These are phyloP conservation scores for Teunomyces cretensis DNA, from an alignment of 805 yeast species.

Conservation along the genomic window DNA sequence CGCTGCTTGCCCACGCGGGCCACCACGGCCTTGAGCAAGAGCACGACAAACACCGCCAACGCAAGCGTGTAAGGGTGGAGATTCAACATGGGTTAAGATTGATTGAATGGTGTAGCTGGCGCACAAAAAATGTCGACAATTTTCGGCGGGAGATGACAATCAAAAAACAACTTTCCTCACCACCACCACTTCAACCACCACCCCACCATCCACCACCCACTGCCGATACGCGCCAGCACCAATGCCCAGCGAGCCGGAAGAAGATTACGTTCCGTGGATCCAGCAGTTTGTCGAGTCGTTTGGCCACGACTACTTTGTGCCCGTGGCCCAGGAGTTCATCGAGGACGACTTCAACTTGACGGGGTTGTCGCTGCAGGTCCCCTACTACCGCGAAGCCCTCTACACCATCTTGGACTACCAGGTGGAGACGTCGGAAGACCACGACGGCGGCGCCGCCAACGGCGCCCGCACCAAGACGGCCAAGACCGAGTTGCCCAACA, in stretches of 20 bases:
- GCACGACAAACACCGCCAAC: constrained; percentile 31
- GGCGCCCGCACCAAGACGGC: constrained; percentile 25
- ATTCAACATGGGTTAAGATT: constrained; percentile 20
- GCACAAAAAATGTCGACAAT: constrained; percentile 1
- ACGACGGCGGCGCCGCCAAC: constrained; percentile 7
- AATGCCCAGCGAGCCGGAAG: constrained; percentile 48
- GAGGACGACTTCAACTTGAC: constrained; percentile 97
- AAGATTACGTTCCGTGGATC: constrained; percentile 76
- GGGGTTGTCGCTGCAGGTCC: constrained; percentile 81
- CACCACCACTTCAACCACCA: too few relatives aligned
- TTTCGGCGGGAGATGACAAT: neutral
- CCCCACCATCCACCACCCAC: too few relatives aligned
- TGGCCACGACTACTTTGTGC: constrained; percentile 89
- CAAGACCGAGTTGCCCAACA: constrained; percentile 60
- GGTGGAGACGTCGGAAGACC: constrained; percentile 45
- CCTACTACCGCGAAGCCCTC: constrained; percentile 87
- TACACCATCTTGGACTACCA: constrained; percentile 89
- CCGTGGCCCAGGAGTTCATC: constrained; percentile 86
- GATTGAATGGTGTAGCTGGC: neutral
- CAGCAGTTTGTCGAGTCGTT: constrained; percentile 73
- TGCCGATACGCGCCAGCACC: too few relatives aligned
- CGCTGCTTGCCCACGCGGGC: constrained; percentile 32
- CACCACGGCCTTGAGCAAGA: constrained; percentile 37
- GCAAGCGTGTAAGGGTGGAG: constrained; percentile 35
- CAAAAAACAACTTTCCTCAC: neutral